These are phyloP conservation scores for Symbiodinium natans DNA, from an alignment of 73 alveolate species.

Conservation along the genomic window DNA sequence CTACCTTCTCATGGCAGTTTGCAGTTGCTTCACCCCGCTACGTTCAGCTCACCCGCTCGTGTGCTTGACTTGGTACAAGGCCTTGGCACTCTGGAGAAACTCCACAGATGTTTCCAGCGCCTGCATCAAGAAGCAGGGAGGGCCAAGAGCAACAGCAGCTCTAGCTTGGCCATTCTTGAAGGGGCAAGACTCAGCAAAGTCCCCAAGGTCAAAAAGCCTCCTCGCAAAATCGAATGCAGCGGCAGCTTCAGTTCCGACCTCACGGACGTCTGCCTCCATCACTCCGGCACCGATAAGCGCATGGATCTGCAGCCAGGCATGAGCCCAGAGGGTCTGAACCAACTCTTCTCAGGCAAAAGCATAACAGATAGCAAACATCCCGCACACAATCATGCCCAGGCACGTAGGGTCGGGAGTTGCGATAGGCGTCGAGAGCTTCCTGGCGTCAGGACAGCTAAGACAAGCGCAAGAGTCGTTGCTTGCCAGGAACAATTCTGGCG, in stretches of 20 bases:
- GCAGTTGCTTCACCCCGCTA: too few species aligned
- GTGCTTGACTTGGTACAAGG: too few species aligned
- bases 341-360: too few species aligned
- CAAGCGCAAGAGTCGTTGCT: too few species aligned
- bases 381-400: neutral
- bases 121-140: neutral
- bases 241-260: neutral
- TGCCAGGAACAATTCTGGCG: too few species aligned
- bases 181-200: neutral
- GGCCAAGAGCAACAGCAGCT: neutral
- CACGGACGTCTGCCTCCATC: constrained; percentile 1
- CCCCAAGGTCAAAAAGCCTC: too few species aligned
- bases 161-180: neutral
- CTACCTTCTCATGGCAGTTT: neutral
- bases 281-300: neutral
- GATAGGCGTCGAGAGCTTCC: neutral
- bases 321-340: neutral
- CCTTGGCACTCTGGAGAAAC: neutral
- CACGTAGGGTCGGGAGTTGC: neutral
- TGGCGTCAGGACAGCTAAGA: neutral
- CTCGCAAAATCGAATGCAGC: too few species aligned
- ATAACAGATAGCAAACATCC: too few species aligned
- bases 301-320: neutral
- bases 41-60: too few species aligned
- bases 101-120: neutral